phyloP scores from a whole-genome alignment of 2,329 filamentous ascomycete species.

The Cadophora luteo-olivacea region DNA sequence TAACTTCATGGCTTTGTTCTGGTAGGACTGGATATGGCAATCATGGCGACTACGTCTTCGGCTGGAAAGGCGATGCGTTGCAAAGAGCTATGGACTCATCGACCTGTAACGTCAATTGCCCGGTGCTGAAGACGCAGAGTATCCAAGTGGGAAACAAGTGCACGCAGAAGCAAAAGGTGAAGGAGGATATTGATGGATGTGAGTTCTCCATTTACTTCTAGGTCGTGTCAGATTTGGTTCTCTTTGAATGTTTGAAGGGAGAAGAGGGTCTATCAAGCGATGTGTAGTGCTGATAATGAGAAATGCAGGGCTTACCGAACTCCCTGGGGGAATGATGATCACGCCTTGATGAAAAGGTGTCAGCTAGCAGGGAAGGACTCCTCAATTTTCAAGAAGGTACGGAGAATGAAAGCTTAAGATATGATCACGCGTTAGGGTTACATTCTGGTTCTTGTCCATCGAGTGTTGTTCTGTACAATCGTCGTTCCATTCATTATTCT shows the following conservation, averaged over 20 bases:
- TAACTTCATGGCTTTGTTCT: not conserved
- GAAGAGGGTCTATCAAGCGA: not conserved
- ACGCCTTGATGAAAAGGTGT: not conserved
- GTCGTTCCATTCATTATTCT: no score
- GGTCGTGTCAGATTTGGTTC: not conserved
- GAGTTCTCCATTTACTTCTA: not conserved
- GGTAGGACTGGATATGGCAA: not conserved
- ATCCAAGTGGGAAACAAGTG: not conserved
- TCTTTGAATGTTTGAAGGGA: not conserved
- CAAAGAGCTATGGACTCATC: not conserved
- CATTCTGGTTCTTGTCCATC: no score
- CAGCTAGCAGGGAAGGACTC: no score
- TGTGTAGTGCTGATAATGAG: not conserved
- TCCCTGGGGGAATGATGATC: not conserved
- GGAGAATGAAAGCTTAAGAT: no score
- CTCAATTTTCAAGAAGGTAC: no score
- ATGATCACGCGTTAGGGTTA: no score
- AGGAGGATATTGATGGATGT: constrained; percentile 4
- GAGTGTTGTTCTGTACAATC: no score
- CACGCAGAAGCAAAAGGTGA: not conserved
- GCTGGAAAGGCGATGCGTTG: not conserved
- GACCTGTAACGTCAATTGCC: not conserved
- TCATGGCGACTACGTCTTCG: not conserved
- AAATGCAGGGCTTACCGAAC: not conserved
- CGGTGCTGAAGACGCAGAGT: not conserved